Percentiles rank a stretch among this genome's conserved stretches.
These are phyloP conservation scores for Thalassia testudinum DNA, from an alignment of 116 monocot genomes.

Conservation along the genomic window DNA sequence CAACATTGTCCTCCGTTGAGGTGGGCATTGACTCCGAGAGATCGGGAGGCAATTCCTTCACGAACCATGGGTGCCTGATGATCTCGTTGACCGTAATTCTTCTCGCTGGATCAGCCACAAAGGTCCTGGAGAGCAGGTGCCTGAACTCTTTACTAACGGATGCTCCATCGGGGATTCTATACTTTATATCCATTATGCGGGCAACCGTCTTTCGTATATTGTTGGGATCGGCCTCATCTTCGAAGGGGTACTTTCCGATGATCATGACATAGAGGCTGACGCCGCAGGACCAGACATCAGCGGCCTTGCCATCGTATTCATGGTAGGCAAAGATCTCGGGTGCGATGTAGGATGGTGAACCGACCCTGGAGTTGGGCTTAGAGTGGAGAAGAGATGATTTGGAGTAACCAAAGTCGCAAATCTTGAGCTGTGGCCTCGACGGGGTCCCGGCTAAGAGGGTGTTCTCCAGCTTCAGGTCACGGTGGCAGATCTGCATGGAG, in stretches of 20 bases:
- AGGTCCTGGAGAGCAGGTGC: slow-evolving; percentile 56
- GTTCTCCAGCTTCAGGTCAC: slow-evolving; percentile 92
- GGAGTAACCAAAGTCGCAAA: slow-evolving; percentile 88
- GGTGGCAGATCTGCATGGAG: slow-evolving; percentile 90
- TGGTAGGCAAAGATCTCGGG: slow-evolving; percentile 22
- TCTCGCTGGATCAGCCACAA: slow-evolving; percentile 45
- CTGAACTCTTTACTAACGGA: slow-evolving; percentile 52
- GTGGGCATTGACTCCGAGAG: slow-evolving; percentile 41
- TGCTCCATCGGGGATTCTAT: slow-evolving; percentile 63
- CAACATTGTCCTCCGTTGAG: slow-evolving; percentile 23
- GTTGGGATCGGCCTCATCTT: slow-evolving; percentile 62
- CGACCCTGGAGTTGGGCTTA: slow-evolving; percentile 62
- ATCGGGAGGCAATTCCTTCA: slow-evolving; percentile 68
- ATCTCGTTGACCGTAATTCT: slow-evolving; percentile 55
- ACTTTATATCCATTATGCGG: slow-evolving; percentile 59
- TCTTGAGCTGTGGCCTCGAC: slow-evolving; percentile 58
- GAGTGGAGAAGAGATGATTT: slow-evolving; percentile 63
- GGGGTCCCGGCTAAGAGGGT: slow-evolving; percentile 26
- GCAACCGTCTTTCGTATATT: slow-evolving; percentile 68
- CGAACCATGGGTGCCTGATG: slow-evolving; percentile 56
- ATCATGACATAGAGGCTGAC: slow-evolving; percentile 87
- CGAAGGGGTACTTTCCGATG: slow-evolving; percentile 78
- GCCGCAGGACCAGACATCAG: slow-evolving; percentile 22
- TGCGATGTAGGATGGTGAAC: slow-evolving; percentile 77
- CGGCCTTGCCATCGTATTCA: slow-evolving; percentile 29